These are phyloP conservation scores for Pterulicium gracile DNA, from an alignment of 1,284 basidiomycete species.

Conservation along the genomic window DNA sequence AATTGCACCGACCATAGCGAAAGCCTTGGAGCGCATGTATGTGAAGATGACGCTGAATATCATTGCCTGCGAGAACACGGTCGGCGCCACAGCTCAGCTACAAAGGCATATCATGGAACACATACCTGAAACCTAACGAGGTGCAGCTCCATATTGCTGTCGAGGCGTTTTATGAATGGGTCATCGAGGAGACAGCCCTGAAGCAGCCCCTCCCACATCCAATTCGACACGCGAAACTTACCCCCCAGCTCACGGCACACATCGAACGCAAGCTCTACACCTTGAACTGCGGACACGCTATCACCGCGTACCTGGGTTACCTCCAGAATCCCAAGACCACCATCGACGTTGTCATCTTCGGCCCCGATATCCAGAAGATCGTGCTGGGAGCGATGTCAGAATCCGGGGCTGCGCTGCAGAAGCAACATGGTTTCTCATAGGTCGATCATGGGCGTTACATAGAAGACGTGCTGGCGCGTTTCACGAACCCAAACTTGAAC, in stretches of 20 bases:
- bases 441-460: constrained; percentile 16
- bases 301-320: constrained; percentile 20
- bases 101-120: background rate
- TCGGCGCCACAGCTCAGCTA: background rate
- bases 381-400: background rate
- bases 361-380: background rate
- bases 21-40: background rate
- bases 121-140: no score
- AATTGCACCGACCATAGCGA: background rate
- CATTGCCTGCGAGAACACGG: background rate
- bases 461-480: constrained; percentile 17
- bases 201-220: constrained; percentile 14
- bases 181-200: constrained; percentile 17
- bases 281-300: constrained; percentile 22
- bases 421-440: constrained; percentile 2
- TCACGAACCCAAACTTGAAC: constrained; percentile 18
- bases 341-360: constrained; percentile 12
- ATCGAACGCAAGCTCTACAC: constrained; percentile 24
- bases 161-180: constrained; percentile 23
- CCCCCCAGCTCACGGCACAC: constrained; percentile 16
- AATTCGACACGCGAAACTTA: constrained; percentile 18
- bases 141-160: constrained; percentile 19
- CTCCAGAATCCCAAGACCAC: constrained; percentile 15
- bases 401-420: background rate
- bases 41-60: no score